phyloP scores from a whole-genome alignment of 2,329 filamentous ascomycete genomes.

The Blumeriella jaapii region DNA sequence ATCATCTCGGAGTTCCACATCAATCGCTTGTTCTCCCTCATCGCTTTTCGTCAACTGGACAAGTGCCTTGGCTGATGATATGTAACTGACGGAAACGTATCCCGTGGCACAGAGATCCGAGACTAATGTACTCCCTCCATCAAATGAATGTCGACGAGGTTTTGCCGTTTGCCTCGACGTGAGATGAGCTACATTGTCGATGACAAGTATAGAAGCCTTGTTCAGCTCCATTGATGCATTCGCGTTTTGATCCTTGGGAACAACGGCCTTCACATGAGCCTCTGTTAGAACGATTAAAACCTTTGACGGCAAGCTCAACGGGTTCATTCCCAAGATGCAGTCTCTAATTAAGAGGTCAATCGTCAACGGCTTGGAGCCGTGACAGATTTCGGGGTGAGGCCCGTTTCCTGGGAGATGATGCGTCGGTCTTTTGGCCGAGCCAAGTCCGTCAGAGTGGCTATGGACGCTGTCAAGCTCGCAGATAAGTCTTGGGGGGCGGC shows the following conservation, averaged over 20 bases:
- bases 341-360: slow-evolving; percentile 70
- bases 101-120: slow-evolving; percentile 51
- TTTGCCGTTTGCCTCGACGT: slow-evolving; percentile 9
- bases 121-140: slow-evolving; percentile 35
- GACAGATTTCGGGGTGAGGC: slow-evolving; percentile 1
- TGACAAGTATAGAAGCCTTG: slow-evolving; percentile 72
- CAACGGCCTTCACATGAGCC: slow-evolving; percentile 54
- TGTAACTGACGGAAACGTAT: slow-evolving; percentile 76
- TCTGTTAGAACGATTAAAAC: slow-evolving; percentile 69
- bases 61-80: slow-evolving; percentile 65
- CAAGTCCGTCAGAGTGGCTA: slow-evolving; percentile 63
- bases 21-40: slow-evolving; percentile 54
- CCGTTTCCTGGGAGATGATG: slow-evolving; percentile 6
- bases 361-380: slow-evolving; percentile 43
- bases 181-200: slow-evolving; percentile 56
- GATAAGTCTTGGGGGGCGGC: slow-evolving; percentile 63
- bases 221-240: slow-evolving; percentile 56
- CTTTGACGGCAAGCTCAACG: slow-evolving; percentile 63
- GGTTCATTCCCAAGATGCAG: slow-evolving; percentile 76
- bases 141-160: slow-evolving; percentile 22
- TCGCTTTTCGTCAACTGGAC: slow-evolving; percentile 46
- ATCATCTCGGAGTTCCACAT: slow-evolving; percentile 75
- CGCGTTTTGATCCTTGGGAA: slow-evolving; percentile 55
- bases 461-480: slow-evolving; percentile 63
- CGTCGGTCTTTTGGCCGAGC: slow-evolving; percentile 34